phyloP scores from a whole-genome alignment of 2,329 filamentous ascomycete genomes.

The Xylariales sp. region DNA sequence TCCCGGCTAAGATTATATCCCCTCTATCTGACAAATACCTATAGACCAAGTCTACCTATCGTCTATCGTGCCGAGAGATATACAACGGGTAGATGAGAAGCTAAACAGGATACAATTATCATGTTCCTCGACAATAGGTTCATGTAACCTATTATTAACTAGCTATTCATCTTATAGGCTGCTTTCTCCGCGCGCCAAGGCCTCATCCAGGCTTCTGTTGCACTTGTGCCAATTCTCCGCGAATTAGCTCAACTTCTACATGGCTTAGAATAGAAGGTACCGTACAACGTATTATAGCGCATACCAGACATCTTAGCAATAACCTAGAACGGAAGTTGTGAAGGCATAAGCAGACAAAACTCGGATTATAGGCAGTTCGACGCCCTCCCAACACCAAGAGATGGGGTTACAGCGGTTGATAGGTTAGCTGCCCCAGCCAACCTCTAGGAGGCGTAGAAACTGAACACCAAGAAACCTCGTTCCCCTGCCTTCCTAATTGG shows the following conservation, averaged over 20 bases:
- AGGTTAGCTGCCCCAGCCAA: constrained; percentile 19
- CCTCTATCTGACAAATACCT: too few species aligned
- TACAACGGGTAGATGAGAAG: too few species aligned
- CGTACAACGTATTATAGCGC: constrained; percentile 27
- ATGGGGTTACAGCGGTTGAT: constrained; percentile 28
- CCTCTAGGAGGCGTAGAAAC: constrained; percentile 23
- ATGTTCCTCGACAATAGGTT: too few species aligned
- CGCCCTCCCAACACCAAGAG: constrained; percentile 20
- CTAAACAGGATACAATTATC: too few species aligned
- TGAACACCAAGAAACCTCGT: constrained; percentile 30
- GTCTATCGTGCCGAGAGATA: too few species aligned
- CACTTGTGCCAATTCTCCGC: not conserved
- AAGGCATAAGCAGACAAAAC: constrained; percentile 16
- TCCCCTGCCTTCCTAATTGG: constrained; percentile 33
- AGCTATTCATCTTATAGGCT: too few species aligned
- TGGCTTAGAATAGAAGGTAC: constrained; percentile 32
- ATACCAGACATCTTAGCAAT: constrained; percentile 27
- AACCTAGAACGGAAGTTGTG: constrained; percentile 34
- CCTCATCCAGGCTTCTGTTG: too few species aligned
- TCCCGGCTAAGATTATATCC: too few species aligned
- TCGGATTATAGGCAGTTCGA: constrained; percentile 21
- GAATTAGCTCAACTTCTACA: constrained; percentile 12
- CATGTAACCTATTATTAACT: too few species aligned
- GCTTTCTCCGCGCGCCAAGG: too few species aligned
- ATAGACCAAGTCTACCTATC: too few species aligned